phyloP scores from a whole-genome alignment of 73 alveolate species.

The Paramecium caudatum region DNA sequence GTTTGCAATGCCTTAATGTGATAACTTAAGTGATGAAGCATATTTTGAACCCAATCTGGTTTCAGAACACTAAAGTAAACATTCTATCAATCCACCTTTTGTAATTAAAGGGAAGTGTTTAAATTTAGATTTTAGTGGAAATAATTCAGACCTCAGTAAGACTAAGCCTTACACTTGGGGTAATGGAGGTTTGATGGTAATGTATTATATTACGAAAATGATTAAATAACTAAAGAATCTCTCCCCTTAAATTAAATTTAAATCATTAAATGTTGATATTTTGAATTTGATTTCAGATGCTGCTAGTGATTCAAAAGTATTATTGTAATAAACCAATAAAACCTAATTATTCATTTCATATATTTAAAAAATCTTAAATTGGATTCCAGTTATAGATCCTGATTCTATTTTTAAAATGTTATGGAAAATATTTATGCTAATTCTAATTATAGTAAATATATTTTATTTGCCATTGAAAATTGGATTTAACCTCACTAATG shows the following conservation, averaged over 20 bases:
- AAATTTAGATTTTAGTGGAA: not conserved
- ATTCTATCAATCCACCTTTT: not conserved
- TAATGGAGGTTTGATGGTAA: not conserved
- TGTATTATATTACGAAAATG: constrained; percentile 20
- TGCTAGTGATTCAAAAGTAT: constrained; percentile 37
- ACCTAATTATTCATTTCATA: not conserved
- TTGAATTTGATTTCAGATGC: not conserved
- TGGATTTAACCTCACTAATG: not conserved
- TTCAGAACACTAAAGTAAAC: not conserved
- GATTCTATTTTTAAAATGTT: constrained; percentile 21
- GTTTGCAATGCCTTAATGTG: not conserved
- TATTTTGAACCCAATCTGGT: not conserved
- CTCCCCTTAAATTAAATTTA: constrained; percentile 16
- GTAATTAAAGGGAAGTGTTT: not conserved
- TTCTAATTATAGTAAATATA: not conserved
- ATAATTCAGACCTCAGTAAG: not conserved
- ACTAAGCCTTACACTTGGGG: not conserved
- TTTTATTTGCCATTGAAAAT: constrained; percentile 39
- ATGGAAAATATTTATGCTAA: not conserved
- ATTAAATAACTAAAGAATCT: not conserved
- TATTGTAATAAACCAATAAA: not conserved
- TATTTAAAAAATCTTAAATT: not conserved
- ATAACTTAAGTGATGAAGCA: not conserved
- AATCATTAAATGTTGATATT: constrained; percentile 10
- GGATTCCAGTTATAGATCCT: constrained; percentile 12